Base-by-base conservation (phyloP, 2,329 filamentous ascomycete genomes). In the Pseudogymnoascus sp. region DNA sequence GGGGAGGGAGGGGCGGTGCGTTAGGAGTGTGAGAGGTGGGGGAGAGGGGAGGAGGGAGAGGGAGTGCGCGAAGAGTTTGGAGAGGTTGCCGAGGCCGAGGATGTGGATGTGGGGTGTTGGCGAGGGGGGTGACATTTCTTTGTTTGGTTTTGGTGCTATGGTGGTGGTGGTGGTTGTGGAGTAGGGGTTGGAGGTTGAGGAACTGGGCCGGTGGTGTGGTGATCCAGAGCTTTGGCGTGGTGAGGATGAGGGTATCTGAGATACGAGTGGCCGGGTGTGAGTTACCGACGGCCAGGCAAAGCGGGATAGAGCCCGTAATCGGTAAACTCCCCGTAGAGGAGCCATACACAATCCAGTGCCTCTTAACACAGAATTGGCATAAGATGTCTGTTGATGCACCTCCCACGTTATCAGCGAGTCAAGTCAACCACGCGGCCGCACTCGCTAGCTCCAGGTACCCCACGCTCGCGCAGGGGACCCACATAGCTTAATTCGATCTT, bases 21-120 rank as follows among this genome's bases (percentile, higher is more conserved):
- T 81, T n/a, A 96, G 81, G 5, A 97, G 81, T 0, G 91, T 93
- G 38, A 96, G 82, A 0, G 89, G 89, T 4, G 91, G 90, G 2
- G 83, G 81, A 18, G 83, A 75, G 0, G 75, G 70, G 2, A 59
- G 25, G 10, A 77, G 77, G 21, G 85, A 83, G 10, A 97, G 78
- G 21, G 85, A 84, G 72, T 88, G 87, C 25, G 93, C 91, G 67
- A 93, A 85, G 25, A 97, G 84, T 46, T 85, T 85, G 12, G 92
- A 93, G 11, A 96, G 80, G 72, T 91, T 96, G 37, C 93, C 93
- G 10, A 89, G 73, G 10, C 93, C 93, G 2, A 96, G 77, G 59
- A 97, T 82, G 71, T 95, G 86, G 66, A 96, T 87, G 36, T 87
- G 82, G n/a, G 31, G 78, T 77, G 1, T 67, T 69, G 56, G 73